Evolutionary conservation across 169 alveolate genomes (phyloP).

Genomic region (Hammondia hammondi): DNA sequence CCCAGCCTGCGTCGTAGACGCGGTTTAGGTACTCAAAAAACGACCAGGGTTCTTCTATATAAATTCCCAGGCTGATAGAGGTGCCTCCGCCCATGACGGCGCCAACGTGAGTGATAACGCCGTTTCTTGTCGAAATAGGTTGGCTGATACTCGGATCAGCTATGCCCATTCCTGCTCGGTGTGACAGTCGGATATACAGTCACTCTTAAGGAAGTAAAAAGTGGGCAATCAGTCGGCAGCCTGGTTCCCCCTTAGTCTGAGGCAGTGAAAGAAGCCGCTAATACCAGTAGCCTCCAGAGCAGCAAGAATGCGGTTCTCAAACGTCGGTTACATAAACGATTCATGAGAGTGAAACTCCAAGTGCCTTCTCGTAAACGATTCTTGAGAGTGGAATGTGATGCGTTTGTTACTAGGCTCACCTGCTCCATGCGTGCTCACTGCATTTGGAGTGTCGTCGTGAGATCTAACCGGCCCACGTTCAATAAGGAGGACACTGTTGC

Average conservation of each 20-base stretch:
- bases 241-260: too few relatives aligned
- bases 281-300: too few relatives aligned
- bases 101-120: slow-evolving; percentile 77
- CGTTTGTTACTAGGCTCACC: slow-evolving; percentile 49
- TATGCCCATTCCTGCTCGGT: slow-evolving; percentile 71
- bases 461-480: slow-evolving; percentile 79
- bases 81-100: slow-evolving; percentile 81
- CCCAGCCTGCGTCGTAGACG: slow-evolving; percentile 56
- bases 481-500: slow-evolving; percentile 66
- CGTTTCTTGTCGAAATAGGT: slow-evolving; percentile 73
- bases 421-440: slow-evolving; percentile 70
- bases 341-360: not conserved
- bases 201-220: too few relatives aligned
- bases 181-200: not conserved
- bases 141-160: slow-evolving; percentile 76
- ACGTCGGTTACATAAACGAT: not conserved
- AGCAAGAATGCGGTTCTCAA: too few relatives aligned
- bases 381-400: too few relatives aligned
- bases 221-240: too few relatives aligned
- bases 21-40: slow-evolving; percentile 21
- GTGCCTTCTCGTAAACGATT: not conserved
- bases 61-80: slow-evolving; percentile 78
- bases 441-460: slow-evolving; percentile 61
- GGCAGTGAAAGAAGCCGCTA: too few relatives aligned
- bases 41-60: slow-evolving; percentile 72